These are phyloP conservation scores for Casaregolazyma suthepensis DNA, from an alignment of 1,139 yeast species.

Conservation along the genomic window DNA sequence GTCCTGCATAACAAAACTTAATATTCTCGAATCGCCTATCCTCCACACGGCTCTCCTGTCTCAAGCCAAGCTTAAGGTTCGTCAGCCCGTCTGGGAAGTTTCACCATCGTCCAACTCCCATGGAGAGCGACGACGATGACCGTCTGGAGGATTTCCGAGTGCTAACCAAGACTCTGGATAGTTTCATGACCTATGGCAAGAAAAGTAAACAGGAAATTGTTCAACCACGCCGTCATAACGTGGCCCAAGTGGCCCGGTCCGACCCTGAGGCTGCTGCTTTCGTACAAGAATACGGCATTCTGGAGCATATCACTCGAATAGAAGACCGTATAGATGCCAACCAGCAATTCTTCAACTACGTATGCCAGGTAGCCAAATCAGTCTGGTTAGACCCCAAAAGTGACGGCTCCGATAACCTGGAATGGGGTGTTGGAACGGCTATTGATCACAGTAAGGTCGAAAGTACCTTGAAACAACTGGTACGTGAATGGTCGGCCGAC, in stretches of 20 bases:
- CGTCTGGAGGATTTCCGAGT: conserved; percentile 8
- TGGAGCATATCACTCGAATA: conserved; percentile 30
- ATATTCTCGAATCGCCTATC: neutral
- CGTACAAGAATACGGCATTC: conserved; percentile 15
- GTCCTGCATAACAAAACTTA: too few relatives aligned
- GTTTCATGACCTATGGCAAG: conserved; percentile 21
- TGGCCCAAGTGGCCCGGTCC: conserved; percentile 13
- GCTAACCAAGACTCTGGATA: conserved; percentile 12
- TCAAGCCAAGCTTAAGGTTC: neutral
- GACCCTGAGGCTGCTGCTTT: conserved; percentile 2
- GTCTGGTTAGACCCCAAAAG: conserved; percentile 12
- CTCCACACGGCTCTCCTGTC: neutral
- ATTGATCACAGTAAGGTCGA: conserved; percentile 41
- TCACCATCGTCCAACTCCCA: neutral
- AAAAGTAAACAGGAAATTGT: conserved; percentile 22
- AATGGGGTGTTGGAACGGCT: conserved; percentile 1
- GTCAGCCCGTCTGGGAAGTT: neutral
- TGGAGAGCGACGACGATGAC: conserved; percentile 3
- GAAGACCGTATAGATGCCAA: conserved; percentile 46
- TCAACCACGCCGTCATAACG: conserved; percentile 23
- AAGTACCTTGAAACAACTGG: conserved; percentile 55
- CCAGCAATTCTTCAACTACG: conserved; percentile 38
- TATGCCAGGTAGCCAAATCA: conserved; percentile 47
- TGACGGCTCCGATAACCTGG: conserved; percentile 40
- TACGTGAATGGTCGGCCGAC: conserved; percentile 71